phyloP scores from a whole-genome alignment of 2,329 filamentous ascomycete genomes.

The Penicillium sp. region DNA sequence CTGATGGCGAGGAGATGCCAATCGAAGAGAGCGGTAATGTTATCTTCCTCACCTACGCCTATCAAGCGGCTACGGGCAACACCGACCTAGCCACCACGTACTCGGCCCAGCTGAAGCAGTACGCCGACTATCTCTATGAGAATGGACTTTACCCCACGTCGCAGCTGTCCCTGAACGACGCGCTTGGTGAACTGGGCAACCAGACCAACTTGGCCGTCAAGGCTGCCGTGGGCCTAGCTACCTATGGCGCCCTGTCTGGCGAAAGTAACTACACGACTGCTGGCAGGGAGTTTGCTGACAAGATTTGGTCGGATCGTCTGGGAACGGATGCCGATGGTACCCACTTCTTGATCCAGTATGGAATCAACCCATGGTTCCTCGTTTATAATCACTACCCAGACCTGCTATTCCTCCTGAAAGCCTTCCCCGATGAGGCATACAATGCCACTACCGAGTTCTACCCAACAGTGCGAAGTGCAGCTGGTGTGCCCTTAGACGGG shows the following conservation, averaged over 20 bases:
- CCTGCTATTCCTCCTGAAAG: conserved; percentile 41
- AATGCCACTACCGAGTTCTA: conserved; percentile 44
- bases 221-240: conserved; percentile 48
- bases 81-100: conserved; percentile 40
- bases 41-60: conserved; percentile 44
- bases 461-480: conserved; percentile 35
- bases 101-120: conserved; percentile 39
- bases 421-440: conserved; percentile 43
- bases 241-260: conserved; percentile 34
- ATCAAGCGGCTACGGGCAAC: conserved; percentile 44
- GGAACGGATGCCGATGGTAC: conserved; percentile 40
- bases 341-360: conserved; percentile 45
- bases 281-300: conserved; percentile 41
- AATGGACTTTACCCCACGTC: conserved; percentile 43
- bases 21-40: conserved; percentile 49
- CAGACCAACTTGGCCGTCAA: conserved; percentile 53
- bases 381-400: conserved; percentile 49
- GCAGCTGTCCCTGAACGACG: conserved; percentile 50
- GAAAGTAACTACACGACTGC: conserved; percentile 41
- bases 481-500: conserved; percentile 44
- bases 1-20: conserved; percentile 44
- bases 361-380: conserved; percentile 36
- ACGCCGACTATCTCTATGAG: conserved; percentile 45
- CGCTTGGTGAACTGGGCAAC: conserved; percentile 44
- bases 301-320: conserved; percentile 39